phyloP scores from a whole-genome alignment of 805 yeast species.

The Kodamaea fukazawae region DNA sequence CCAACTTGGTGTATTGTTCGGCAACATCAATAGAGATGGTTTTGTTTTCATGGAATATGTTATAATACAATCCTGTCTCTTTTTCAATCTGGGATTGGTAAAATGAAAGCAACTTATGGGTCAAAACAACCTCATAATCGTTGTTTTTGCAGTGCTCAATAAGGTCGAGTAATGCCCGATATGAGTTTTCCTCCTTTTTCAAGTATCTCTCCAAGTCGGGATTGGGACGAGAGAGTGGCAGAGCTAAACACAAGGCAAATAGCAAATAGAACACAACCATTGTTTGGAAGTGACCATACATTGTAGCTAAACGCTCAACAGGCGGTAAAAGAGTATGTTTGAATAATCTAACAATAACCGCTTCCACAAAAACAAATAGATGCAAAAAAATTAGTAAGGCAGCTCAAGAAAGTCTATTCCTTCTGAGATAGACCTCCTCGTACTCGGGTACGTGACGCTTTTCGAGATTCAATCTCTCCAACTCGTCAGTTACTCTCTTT shows the following conservation, averaged over 20 bases:
- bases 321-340: no score
- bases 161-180: not conserved
- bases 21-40: constrained; percentile 5
- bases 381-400: no score
- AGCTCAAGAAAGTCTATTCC: constrained; percentile 11
- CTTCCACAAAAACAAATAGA: no score
- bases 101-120: constrained; percentile 2
- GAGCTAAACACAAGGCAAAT: no score
- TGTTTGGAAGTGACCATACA: no score
- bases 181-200: constrained; percentile 4
- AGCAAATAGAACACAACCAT: no score
- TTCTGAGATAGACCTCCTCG: constrained; percentile 38
- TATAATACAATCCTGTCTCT: constrained; percentile 4
- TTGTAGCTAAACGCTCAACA: no score
- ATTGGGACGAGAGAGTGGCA: constrained; percentile 3
- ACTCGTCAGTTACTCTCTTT: constrained; percentile 42
- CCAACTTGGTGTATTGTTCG: not conserved
- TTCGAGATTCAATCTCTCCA: constrained; percentile 37
- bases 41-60: constrained; percentile 5
- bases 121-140: not conserved
- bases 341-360: no score
- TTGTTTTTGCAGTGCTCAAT: constrained; percentile 1
- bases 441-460: constrained; percentile 40
- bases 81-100: not conserved
- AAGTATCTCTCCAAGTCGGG: not conserved